Evolutionary conservation across 176 grass and related monocot genomes (phyloP), one percentile per base, ranked within the genome.

Genomic region (Echinochloa phyllopogon): DNA sequence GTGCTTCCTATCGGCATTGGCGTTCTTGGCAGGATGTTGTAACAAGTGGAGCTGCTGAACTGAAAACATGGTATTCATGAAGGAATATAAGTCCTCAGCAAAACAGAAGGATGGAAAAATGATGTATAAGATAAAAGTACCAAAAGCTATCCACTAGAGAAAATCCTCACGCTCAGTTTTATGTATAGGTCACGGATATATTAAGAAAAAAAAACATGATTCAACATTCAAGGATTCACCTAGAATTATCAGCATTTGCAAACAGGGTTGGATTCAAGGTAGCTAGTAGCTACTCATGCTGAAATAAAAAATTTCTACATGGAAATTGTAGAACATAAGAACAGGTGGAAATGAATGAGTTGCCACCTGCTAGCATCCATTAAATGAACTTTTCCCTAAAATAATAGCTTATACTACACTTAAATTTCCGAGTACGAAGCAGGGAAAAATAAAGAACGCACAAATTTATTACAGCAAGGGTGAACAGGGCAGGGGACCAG

Each of bases 11-110:
- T 95, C 93, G 37, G 76, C 40, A 51, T 55, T 77, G 74, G 88
- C 72, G 69, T 88, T 88, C 82, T 96, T 98, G 65, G 65, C 78
- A 67, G 93, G 84, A 55, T 91, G 69, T 81, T 98, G 95, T 51
- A 98, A 92, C 78, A 98, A 83, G 52, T 98, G 96, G 65, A 98
- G 89, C 84, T 96, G 93, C 41, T 98, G 96, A 90, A 95, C 96
- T 98, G 93, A 25, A 0, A 64, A 67, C 13, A 83, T 78, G 72
- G 10, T 56, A 81, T 87, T 52, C 23, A 8, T 72, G 58, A 38
- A 81, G 61, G 6, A 33, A 51, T 51, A 0, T 20, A 51, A 52
- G 47, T 52, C 71, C 45, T 74, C 25, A 3, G 10, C 45, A 45
- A 49, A 27, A 16, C 15, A 24, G 9, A 17, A 27, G 0, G 1